Base-by-base conservation (phyloP, 371 early-diverging fungal genomes). In the Sporodiniella umbellata region DNA sequence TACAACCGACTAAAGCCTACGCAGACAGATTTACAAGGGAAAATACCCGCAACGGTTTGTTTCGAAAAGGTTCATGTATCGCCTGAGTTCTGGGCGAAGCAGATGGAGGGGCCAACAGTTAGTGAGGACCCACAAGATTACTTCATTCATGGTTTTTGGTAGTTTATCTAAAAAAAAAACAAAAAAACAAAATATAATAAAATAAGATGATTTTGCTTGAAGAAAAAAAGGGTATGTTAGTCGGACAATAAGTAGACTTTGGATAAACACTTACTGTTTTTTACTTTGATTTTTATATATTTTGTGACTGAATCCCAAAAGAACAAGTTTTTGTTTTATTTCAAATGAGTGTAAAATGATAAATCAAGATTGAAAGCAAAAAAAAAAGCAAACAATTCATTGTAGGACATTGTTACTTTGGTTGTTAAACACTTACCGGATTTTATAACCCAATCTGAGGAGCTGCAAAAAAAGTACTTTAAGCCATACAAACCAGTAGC, bases 381-480 rank as follows among this genome's bases (percentile, higher is more conserved):
- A 40, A 40, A 40, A 21, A 39, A 21, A 12, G 1, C 8, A 21
- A 40, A 7, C 21, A 21, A 2, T 40, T 8, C 10, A 7, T 10
- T 40, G 22, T 40, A 40, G 40, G 40, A 40, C 18, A 38, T 56
- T 8, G 68, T 64, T 1, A 71, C 72, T 0, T 51, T 75, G 3
- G 45, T 75, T 14, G 64, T 71, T 1, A 75, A 75, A 39, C 61
- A 66, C 39, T 44, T 68, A 19, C 75, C 75, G 8, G 52, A 59
- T 0, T 48, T 55, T 31, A 55, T 74, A 26, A 54, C 51, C 0
- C 37, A 31, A 2, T 56, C 63, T 18, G 12, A 42, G 4, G 65
- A 66, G 33, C 23, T 60, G 10, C 51, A 57, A 22, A 33, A 53
- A 3, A 42, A 33, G 1, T 75, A 68, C 22, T 75, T 75, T 33